Evolutionary conservation across 169 alveolate species (phyloP).

Genomic region (Eimeria sp.): DNA sequence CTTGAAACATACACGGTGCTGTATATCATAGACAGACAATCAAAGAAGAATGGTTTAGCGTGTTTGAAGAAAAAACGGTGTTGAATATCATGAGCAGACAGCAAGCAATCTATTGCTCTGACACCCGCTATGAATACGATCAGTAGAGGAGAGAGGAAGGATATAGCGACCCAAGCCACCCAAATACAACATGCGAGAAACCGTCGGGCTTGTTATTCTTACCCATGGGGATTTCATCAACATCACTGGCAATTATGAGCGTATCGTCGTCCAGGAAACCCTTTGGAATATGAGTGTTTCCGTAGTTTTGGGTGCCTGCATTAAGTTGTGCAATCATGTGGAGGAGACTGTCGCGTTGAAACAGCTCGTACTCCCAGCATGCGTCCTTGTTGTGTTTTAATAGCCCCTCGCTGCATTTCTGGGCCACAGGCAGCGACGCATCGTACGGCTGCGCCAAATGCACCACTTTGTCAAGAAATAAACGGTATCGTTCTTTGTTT

Average conservation of each 20-base stretch:
- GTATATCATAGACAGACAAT: not conserved
- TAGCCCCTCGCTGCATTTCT: not conserved
- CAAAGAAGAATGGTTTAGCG: not conserved
- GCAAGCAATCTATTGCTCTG: too few relatives aligned
- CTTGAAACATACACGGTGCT: not conserved
- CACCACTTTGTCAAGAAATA: conserved; percentile 34
- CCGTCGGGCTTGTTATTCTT: not conserved
- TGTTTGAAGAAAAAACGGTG: not conserved
- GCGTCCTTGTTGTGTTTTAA: conserved; percentile 7
- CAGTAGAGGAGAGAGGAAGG: too few relatives aligned
- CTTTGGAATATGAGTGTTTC: conserved; percentile 38
- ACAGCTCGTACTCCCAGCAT: conserved; percentile 75
- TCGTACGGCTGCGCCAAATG: conserved; percentile 57
- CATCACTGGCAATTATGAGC: conserved; percentile 68
- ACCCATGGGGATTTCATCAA: conserved; percentile 76
- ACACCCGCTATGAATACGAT: too few relatives aligned
- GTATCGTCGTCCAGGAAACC: conserved; percentile 36
- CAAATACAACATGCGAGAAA: too few relatives aligned
- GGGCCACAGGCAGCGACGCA: conserved; percentile 28
- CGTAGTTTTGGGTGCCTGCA: conserved; percentile 29
- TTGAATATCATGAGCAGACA: too few relatives aligned
- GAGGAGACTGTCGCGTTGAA: conserved; percentile 48
- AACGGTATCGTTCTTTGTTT: conserved; percentile 26
- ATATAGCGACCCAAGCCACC: too few relatives aligned
- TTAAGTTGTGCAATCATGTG: conserved; percentile 70